Evolutionary conservation across 148 eudicot species (phyloP).

Genomic region (Tetragonia tetragonoides): DNA sequence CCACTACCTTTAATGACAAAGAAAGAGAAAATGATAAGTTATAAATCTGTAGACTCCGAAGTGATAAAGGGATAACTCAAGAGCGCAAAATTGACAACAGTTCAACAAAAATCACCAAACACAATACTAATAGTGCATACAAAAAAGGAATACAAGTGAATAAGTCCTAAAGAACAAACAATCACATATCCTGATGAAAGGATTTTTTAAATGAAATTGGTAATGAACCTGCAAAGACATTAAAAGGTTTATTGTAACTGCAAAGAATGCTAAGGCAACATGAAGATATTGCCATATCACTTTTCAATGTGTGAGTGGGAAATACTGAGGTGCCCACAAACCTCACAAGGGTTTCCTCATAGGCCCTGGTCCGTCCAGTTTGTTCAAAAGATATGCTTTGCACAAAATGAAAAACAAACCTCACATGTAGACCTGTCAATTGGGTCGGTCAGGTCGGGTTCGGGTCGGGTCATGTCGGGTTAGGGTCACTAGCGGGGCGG

Average conservation of each 20-base stretch:
- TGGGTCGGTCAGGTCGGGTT: too few species aligned
- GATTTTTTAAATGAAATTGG: neutral
- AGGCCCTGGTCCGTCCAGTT: too few species aligned
- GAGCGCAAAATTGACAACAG: neutral
- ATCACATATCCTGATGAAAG: neutral
- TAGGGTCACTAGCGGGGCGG: too few species aligned
- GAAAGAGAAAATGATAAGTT: neutral
- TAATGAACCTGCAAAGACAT: neutral
- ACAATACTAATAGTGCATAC: neutral
- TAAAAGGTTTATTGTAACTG: neutral
- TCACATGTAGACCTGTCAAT: too few species aligned
- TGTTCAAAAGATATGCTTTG: too few species aligned
- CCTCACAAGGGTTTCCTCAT: neutral
- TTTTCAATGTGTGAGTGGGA: neutral
- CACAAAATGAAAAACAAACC: too few species aligned
- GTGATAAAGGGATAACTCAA: neutral
- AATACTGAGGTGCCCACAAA: neutral
- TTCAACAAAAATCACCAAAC: neutral
- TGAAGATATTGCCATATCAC: neutral
- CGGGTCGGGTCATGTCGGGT: too few species aligned
- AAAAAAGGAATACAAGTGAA: neutral
- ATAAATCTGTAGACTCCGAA: neutral
- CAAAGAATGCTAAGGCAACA: neutral
- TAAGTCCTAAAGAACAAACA: neutral
- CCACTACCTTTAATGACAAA: slow-evolving; percentile 62